A percentile compares a stretch with the other conserved stretches of the same genome.
These are phyloP conservation scores for Tolypocladium nubicola DNA, from an alignment of 2,329 filamentous ascomycete genomes.

Conservation along the genomic window DNA sequence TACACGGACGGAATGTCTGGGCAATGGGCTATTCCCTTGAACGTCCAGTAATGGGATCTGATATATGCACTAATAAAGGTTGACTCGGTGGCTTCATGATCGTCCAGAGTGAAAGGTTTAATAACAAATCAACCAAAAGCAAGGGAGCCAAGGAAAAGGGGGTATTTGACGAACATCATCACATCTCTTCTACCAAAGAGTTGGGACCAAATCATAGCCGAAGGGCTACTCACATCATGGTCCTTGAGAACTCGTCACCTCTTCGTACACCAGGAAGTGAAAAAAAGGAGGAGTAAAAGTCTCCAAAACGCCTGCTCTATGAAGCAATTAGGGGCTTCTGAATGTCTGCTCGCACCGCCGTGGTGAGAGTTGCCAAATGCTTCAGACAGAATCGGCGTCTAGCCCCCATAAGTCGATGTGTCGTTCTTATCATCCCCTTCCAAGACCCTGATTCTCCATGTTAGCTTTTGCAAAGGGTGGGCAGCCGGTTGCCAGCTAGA, in stretches of 20 bases:
- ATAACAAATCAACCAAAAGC: background rate
- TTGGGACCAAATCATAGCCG: background rate
- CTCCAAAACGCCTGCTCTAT: background rate
- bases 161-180: background rate
- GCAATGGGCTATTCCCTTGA: background rate
- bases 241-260: background rate
- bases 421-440: slow-evolving; percentile 46
- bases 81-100: background rate
- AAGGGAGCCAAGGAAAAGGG: background rate
- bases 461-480: slow-evolving; percentile 1
- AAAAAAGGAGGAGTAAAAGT: background rate
- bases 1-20: background rate
- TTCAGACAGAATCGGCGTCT: background rate
- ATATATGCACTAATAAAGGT: too few relatives aligned
- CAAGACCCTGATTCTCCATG: slow-evolving; percentile 29
- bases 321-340: background rate
- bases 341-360: background rate
- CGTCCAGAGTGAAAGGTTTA: background rate
- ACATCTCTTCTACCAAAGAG: background rate
- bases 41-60: background rate
- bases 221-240: background rate
- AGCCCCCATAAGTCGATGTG: slow-evolving; percentile 30
- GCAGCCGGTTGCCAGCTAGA: background rate
- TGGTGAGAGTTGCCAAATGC: background rate
- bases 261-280: background rate